phyloP scores from a whole-genome alignment of 805 yeast genomes.

The Tetrapisispora taiwanensis region DNA sequence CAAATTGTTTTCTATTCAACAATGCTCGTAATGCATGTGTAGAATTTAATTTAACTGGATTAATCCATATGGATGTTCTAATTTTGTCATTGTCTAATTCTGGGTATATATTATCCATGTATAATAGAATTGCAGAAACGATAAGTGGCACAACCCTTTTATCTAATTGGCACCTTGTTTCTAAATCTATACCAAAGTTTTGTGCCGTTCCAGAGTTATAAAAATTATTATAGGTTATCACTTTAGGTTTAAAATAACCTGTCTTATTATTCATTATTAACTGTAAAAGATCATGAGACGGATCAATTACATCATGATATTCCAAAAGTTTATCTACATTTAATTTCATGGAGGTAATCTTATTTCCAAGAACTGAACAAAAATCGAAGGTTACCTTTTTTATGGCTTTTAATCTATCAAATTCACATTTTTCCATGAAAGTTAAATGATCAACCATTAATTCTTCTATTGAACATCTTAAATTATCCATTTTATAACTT shows the following conservation, averaged over 20 bases:
- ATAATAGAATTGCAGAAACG: conserved; percentile 50
- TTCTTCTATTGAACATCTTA: conserved; percentile 69
- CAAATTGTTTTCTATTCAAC: conserved; percentile 32
- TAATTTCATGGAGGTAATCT: conserved; percentile 45
- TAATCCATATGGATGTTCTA: conserved; percentile 59
- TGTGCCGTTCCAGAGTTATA: conserved; percentile 58
- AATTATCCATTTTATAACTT: conserved; percentile 49
- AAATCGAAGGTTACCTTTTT: conserved; percentile 70
- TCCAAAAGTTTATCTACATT: conserved; percentile 52
- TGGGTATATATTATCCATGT: conserved; percentile 65
- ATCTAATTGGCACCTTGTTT: conserved; percentile 60
- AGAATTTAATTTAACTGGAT: conserved; percentile 48
- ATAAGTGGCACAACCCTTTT: conserved; percentile 61
- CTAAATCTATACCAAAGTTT: conserved; percentile 72
- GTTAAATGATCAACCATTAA: conserved; percentile 57
- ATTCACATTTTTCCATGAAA: conserved; percentile 75
- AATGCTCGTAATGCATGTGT: conserved; percentile 53
- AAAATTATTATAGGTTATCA: conserved; percentile 67
- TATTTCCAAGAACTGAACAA: conserved; percentile 53
- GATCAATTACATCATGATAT: conserved; percentile 62
- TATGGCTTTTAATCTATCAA: conserved; percentile 64
- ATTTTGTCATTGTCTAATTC: conserved; percentile 57
- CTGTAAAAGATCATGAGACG: conserved; percentile 55
- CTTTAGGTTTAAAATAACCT: conserved; percentile 67
- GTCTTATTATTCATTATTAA: conserved; percentile 59